Base-by-base conservation (phyloP, 2,329 filamentous ascomycete genomes). In the Exserohilum rostratum region DNA sequence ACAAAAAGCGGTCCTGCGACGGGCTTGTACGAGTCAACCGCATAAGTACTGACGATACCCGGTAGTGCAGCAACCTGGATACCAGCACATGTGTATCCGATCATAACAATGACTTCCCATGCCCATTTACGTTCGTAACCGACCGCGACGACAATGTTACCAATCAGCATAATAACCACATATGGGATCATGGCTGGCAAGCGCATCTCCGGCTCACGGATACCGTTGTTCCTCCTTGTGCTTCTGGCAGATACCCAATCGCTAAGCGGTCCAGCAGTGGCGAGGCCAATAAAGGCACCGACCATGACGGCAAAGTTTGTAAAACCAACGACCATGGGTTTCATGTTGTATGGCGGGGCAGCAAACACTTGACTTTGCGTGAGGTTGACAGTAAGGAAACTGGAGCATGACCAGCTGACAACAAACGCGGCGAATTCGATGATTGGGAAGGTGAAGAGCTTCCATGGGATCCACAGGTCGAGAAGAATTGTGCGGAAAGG, bases 1-100 rank as follows among this genome's bases (percentile, higher is more conserved):
- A 87, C 84, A 66, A 87, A 85, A 43, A 87, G 74, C 2, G 78
- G 80, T 3, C 85, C 85, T 0, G 85, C 80, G 2, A 87, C 82
- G 0, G 85, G 83, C 72, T 87, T 88, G 71, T 88, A 88, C 51
- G 79, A 82, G 67, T 88, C 86, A 13, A 88, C 81, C 0, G 84
- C 83, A 63, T 87, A 87, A 2, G 77, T 85, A 30, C 77, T 82
- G 4, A 77, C 79, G 52, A 88, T 87, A 11, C 81, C 80, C 0
- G 86, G 85, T 11, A 88, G 71, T 0, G 84, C 84, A 2, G 84
- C 80, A 13, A 87, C 84, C 65, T 86, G 83, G 38, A 87, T 83
- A 69, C 78, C 84, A 0, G 82, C 80, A 53, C 78, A 82, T 5
- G 80, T 80, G 65, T 82, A 87, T 6, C 84, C 85, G 47, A 87